Evolutionary conservation across 192 early-diverging fungal genomes (phyloP), one percentile per base, ranked within the genome.

Genomic region (Diversispora epigaea): DNA sequence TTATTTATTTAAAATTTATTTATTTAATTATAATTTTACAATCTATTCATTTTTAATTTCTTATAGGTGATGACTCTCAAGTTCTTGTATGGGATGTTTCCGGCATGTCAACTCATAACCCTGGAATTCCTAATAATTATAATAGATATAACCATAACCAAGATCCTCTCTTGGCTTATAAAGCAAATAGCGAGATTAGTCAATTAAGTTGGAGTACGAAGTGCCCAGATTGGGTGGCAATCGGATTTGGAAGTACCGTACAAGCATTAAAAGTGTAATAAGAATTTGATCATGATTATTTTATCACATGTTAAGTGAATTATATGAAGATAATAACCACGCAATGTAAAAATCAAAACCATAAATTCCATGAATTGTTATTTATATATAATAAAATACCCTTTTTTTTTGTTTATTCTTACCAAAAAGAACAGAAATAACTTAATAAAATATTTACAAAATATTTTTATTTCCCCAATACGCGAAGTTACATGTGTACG

Each of bases 1-100:
- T n/a, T n/a, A n/a, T n/a, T n/a, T n/a, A n/a, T n/a, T 1, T 39
- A 40, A 68, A 15, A 6, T 10, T 17, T 17, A 65, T 6, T 49
- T 39, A 14, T 56, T 15, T 7, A 12, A 17, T 3, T 11, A 19
- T 68, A 49, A 50, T 57, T 19, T 68, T 54, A 14, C 46, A 46
- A n/a, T n/a, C n/a, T n/a, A n/a, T n/a, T n/a, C 22, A 73, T 49
- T 40, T 60, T 14, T 52, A 52, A 52, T 49, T 4, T 19, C 57
- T n/a, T 14, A 72, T 68, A 93, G 96, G 90, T 41, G 95, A 96
- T 40, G 98, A 98, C 80, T 80, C 84, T 22, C 92, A 95, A 64
- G 94, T 97, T 7, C 82, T 98, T 40, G 91, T 98, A 17, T 98
- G 96, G 98, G 93, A 98, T 77, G 88, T 97, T 76, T 63, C 73